Conservation (phyloP, 1,284 basidiomycete genomes). For the Ceratobasidium sp. region DNA sequence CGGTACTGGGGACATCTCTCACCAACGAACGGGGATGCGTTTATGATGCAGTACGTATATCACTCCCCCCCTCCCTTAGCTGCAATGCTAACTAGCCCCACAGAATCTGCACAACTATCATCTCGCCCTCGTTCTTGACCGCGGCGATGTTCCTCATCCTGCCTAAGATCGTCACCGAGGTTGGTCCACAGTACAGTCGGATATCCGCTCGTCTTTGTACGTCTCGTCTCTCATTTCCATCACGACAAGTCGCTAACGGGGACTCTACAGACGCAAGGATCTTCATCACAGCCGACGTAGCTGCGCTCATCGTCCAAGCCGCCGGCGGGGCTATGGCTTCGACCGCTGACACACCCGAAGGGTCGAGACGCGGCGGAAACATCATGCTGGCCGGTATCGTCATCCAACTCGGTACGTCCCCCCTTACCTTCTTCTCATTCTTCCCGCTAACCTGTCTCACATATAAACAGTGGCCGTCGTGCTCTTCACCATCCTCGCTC, state of each 20-base stretch:
- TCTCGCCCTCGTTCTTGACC: constrained; percentile 42
- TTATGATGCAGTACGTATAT: constrained; percentile 63
- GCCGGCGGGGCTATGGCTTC: constrained; percentile 50
- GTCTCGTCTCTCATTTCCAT: background rate
- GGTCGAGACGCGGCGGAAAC: constrained; percentile 58
- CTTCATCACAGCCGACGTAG: constrained; percentile 48
- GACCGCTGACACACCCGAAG: constrained; percentile 22
- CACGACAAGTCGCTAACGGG: background rate
- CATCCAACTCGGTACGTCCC: constrained; percentile 65
- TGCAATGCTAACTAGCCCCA: background rate
- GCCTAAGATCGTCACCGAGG: constrained; percentile 55
- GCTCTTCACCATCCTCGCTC: constrained; percentile 52
- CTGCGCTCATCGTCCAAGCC: constrained; percentile 49
- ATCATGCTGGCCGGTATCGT: constrained; percentile 72
- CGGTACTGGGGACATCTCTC: constrained; percentile 50
- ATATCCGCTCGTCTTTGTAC: constrained; percentile 55
- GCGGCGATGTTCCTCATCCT: constrained; percentile 53
- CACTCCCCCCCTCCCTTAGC: background rate
- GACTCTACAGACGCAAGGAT: constrained; percentile 46
- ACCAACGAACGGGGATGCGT: constrained; percentile 53
- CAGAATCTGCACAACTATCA: constrained; percentile 41
- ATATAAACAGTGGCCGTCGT: constrained; percentile 52
- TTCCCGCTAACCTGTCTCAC: background rate
- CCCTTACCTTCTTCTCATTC: background rate
- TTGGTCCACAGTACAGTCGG: too few species aligned